Percentiles rank a stretch among this genome's conserved stretches.
Conservation (phyloP, 768 basidiomycete genomes). For the Sarcodon aspratus region DNA sequence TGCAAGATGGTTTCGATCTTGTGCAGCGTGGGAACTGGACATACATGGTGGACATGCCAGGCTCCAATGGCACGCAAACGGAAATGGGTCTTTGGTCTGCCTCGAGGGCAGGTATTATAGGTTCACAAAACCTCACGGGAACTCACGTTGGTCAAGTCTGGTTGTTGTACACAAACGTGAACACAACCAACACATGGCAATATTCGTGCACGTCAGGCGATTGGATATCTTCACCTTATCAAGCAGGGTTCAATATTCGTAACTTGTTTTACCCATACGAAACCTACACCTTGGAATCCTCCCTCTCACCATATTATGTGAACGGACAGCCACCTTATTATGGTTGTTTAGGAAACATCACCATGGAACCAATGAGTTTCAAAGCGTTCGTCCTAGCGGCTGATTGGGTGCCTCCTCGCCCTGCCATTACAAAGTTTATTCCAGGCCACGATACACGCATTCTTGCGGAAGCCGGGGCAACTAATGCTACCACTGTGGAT, state of each 20-base stretch:
- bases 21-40: slow-evolving; percentile 84
- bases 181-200: slow-evolving; percentile 51
- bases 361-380: slow-evolving; percentile 67
- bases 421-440: slow-evolving; percentile 65
- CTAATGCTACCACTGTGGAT: slow-evolving; percentile 45
- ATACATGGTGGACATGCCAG: slow-evolving; percentile 62
- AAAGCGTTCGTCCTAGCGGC: slow-evolving; percentile 63
- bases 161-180: slow-evolving; percentile 83
- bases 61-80: slow-evolving; percentile 70
- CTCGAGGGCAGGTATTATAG: slow-evolving; percentile 49
- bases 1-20: slow-evolving; percentile 85
- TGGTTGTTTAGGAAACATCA: slow-evolving; percentile 62
- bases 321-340: slow-evolving; percentile 50
- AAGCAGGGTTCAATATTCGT: slow-evolving; percentile 43
- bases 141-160: slow-evolving; percentile 59
- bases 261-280: slow-evolving; percentile 85
- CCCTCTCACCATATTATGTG: slow-evolving; percentile 49
- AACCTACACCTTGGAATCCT: slow-evolving; percentile 55
- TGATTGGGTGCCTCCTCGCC: slow-evolving; percentile 62
- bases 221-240: slow-evolving; percentile 80
- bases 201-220: slow-evolving; percentile 40
- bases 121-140: slow-evolving; percentile 53
- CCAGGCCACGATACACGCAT: slow-evolving; percentile 86
- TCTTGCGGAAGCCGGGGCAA: slow-evolving; percentile 28
- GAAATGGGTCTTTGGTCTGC: slow-evolving; percentile 87